phyloP scores from a whole-genome alignment of 352 stramenopile genomes.

The Phytopythium delawarense region DNA sequence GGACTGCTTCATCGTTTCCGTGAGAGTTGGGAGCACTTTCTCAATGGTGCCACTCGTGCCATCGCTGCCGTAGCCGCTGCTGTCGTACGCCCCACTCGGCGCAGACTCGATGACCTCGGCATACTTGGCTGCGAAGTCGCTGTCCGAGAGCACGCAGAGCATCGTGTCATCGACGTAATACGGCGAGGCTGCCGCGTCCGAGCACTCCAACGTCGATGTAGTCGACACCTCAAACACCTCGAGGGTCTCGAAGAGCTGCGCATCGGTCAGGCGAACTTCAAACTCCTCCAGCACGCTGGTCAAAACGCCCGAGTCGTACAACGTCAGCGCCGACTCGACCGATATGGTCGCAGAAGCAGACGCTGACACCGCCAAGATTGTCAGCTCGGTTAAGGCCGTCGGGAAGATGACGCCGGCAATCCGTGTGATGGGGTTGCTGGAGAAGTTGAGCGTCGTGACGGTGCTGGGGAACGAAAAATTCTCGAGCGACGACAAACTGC shows the following conservation, averaged over 20 bases:
- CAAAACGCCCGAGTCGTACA: constrained; percentile 2
- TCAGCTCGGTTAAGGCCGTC: constrained; percentile 16
- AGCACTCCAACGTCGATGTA: constrained; percentile 28
- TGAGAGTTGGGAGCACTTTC: constrained; percentile 15
- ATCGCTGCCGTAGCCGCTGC: constrained; percentile 8
- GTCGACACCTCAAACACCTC: constrained; percentile 27
- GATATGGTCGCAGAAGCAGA: constrained; percentile 3
- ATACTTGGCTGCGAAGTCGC: constrained; percentile 32
- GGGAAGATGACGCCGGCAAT: constrained; percentile 33
- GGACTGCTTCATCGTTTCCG: constrained; percentile 26
- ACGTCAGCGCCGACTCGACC: constrained; percentile 1
- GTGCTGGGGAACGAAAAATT: constrained; percentile 31
- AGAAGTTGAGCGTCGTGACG: constrained; percentile 28
- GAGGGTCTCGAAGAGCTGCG: constrained; percentile 18
- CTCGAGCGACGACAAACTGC: constrained; percentile 21
- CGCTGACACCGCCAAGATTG: constrained; percentile 12
- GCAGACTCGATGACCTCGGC: constrained; percentile 18
- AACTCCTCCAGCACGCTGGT: constrained; percentile 30
- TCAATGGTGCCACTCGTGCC: constrained; percentile 8
- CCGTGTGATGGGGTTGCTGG: constrained; percentile 28
- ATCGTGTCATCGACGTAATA: constrained; percentile 36
- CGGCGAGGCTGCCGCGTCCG: constrained; percentile 21
- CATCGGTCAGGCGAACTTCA: constrained; percentile 33
- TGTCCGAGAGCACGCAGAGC: constrained; percentile 38
- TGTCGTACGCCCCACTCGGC: constrained; percentile 13